These are phyloP conservation scores for Brassica incana DNA, from an alignment of 345 rosid genomes.

Conservation along the genomic window DNA sequence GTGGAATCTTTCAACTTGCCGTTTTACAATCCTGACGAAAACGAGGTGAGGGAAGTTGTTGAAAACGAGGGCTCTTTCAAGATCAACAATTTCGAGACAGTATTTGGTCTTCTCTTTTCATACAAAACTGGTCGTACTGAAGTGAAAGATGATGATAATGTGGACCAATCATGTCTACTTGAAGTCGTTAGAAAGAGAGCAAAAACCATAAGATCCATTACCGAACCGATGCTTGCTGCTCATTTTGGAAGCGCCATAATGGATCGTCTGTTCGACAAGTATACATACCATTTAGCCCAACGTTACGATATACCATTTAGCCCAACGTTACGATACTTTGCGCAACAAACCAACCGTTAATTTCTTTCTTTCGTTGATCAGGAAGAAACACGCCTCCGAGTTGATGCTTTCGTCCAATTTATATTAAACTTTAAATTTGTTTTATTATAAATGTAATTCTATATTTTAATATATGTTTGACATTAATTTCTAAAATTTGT, in stretches of 20 bases:
- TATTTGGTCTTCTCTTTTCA: background rate
- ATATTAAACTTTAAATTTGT: background rate
- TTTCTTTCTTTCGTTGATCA: background rate
- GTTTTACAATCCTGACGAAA: background rate
- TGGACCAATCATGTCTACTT: background rate
- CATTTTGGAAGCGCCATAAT: background rate
- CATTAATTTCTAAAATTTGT: too few species aligned
- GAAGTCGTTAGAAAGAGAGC: background rate
- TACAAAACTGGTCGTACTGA: background rate
- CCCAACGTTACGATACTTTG: background rate
- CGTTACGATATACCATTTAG: background rate
- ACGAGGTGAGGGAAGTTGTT: background rate
- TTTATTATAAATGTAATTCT: background rate
- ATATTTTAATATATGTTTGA: too few species aligned
- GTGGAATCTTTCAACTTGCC: background rate
- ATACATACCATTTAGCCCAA: background rate
- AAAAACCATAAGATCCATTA: background rate
- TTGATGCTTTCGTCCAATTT: background rate
- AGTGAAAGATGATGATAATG: background rate
- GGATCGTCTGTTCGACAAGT: background rate
- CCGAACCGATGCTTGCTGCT: background rate
- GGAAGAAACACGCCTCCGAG: background rate
- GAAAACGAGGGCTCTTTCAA: background rate
- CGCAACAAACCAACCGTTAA: background rate
- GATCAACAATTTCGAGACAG: background rate